Conservation (phyloP, 2,329 filamentous ascomycete genomes). For the Nothophoma quercina region DNA sequence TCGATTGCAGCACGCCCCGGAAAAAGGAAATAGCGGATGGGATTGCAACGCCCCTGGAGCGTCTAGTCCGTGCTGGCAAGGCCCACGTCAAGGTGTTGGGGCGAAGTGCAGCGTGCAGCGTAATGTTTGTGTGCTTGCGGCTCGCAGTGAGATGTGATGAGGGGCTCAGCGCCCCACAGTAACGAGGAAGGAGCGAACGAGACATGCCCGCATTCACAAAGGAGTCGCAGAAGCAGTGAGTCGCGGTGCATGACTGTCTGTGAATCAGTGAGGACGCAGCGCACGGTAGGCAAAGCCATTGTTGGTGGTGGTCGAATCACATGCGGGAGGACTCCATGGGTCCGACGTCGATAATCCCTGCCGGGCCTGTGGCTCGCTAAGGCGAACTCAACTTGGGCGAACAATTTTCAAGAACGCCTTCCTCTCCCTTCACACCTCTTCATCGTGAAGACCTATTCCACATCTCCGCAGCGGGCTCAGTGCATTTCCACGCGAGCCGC, state of each 20-base stretch:
- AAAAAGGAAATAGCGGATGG: conserved; percentile 12
- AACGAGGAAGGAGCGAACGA: conserved; percentile 1
- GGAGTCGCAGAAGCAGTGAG: not conserved
- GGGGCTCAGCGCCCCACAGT: not conserved
- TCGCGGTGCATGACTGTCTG: not conserved
- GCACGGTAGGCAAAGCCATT: not conserved
- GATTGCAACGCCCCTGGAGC: not conserved
- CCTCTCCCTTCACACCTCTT: conserved; percentile 38
- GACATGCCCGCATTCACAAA: not conserved
- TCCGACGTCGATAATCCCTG: conserved; percentile 14
- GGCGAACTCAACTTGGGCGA: conserved; percentile 32
- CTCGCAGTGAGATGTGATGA: not conserved
- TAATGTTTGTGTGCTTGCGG: conserved; percentile 20
- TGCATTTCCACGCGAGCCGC: conserved; percentile 43
- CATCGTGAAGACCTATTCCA: conserved; percentile 44
- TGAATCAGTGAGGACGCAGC: not conserved
- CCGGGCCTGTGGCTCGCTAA: conserved; percentile 25
- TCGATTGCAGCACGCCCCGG: not conserved
- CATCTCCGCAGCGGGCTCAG: conserved; percentile 43
- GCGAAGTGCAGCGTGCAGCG: conserved; percentile 23
- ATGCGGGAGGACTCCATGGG: conserved; percentile 13
- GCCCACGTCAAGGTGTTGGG: conserved; percentile 23
- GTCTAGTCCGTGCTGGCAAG: conserved; percentile 16
- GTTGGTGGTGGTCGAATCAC: conserved; percentile 19
- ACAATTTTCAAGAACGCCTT: conserved; percentile 31